phyloP scores from a whole-genome alignment of 345 rosid species.

The Cardamine resedifolia region DNA sequence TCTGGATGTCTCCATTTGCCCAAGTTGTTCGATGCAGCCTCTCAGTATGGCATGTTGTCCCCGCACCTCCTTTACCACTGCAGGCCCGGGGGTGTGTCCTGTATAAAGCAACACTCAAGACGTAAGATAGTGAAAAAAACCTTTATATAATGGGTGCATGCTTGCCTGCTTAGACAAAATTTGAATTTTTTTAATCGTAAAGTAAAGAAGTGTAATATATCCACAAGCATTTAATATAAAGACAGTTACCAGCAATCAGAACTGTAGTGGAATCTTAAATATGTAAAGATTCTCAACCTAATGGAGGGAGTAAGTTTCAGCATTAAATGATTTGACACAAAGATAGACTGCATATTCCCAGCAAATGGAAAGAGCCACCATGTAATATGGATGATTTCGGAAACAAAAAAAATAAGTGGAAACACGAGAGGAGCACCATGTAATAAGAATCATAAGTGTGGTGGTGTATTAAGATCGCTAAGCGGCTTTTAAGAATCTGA shows the following conservation, averaged over 20 bases:
- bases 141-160: not conserved
- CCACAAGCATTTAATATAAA: not conserved
- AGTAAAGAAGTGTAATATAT: not conserved
- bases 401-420: not conserved
- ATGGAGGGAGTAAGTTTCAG: not conserved
- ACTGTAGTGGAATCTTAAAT: not conserved
- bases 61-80: conserved; percentile 66
- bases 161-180: not conserved
- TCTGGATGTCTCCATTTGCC: conserved; percentile 61
- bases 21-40: conserved; percentile 73
- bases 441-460: not conserved
- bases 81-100: conserved; percentile 55
- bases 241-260: not conserved
- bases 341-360: not conserved
- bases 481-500: not conserved
- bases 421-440: not conserved
- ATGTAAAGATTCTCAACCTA: not conserved
- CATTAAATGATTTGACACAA: not conserved
- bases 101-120: conserved; percentile 26
- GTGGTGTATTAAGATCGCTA: not conserved
- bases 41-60: conserved; percentile 67
- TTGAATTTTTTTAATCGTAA: not conserved
- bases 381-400: not conserved
- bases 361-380: not conserved
- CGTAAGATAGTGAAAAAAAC: conserved; percentile 4